Base-by-base conservation (phyloP, 139 green algal genomes). In the Chlorella sp. region DNA sequence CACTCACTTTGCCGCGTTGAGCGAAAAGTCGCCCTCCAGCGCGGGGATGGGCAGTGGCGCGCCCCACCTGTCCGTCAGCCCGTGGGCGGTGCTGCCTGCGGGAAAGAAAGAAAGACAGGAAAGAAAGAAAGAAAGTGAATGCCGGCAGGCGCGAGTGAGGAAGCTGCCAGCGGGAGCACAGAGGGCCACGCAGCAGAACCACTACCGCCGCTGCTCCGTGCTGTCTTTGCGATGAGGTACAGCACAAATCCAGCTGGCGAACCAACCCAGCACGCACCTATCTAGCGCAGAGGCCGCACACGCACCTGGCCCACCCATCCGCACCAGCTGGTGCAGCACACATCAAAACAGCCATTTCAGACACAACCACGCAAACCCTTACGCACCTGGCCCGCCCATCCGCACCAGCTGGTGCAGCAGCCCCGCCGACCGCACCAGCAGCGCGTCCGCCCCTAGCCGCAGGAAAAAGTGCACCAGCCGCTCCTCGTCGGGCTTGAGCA, bases 1-100 rank as follows among this genome's bases (percentile, higher is more conserved):
- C n/a, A n/a, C n/a, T n/a, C n/a, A n/a, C n/a, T n/a, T n/a, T n/a
- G 90, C 84, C 22, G 88, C 89, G 73, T 97, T 97, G 26, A 97
- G 80, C 0, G 74, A 87, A 69, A 95, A 97, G 73, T 97, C 91
- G 2, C 91, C 91, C 64, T 72, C 31, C 49, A 72, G 67, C 49
- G 23, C 30, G 2, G 67, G 67, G 3, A 72, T 34, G 5, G 49
- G 3, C 42, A 72, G 35, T 17, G 67, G 42, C 3, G 14, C 10
- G 67, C 67, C 67, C 14, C 30, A 10, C 14, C 27, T 27, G 27
- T 10, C 63, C 5, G 31, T 69, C 27, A 69, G 32, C 5, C 63
- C 63, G 3, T 50, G 63, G 17, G 10, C 17, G 10, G 42, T 55
- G 42, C 42, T 55, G 42, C 42, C 42, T 55, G 42, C 42, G 42